Conservation (phyloP, 371 early-diverging fungal species). For the Saksenaea oblongispora region DNA sequence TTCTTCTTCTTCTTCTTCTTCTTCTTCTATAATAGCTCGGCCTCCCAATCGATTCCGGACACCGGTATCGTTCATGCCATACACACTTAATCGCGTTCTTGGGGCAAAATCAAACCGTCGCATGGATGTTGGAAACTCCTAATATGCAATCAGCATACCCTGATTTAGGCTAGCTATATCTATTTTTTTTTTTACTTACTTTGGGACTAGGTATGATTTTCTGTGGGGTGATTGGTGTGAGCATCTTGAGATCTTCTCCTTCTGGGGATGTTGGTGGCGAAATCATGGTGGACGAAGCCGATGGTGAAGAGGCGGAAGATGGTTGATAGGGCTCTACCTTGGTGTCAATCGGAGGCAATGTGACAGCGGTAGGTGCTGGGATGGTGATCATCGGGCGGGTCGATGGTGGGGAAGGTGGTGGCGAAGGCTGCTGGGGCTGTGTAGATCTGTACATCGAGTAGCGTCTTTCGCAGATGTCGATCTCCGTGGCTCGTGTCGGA, state of each 20-base stretch:
- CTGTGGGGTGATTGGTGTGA: neutral
- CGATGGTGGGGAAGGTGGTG: conserved; percentile 16
- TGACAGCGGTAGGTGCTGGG: neutral
- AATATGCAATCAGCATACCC: neutral
- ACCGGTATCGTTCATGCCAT: conserved; percentile 39
- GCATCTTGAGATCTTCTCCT: neutral
- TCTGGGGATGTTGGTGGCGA: conserved; percentile 1
- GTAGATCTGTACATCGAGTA: conserved; percentile 24
- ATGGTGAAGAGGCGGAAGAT: neutral
- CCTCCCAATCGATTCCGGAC: conserved; percentile 42
- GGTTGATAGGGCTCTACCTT: neutral
- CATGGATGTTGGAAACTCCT: neutral
- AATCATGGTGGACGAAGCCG: neutral
- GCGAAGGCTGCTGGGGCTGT: conserved; percentile 19
- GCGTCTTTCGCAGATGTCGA: conserved; percentile 30
- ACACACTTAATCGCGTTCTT: conserved; percentile 37
- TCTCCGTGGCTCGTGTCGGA: conserved; percentile 18
- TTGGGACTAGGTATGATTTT: neutral
- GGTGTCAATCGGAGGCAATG: neutral
- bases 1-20: conserved; percentile 70
- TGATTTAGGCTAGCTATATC: neutral
- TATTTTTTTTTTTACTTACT: neutral
- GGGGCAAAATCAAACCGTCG: conserved; percentile 36
- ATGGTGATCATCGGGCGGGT: neutral
- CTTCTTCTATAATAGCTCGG: conserved; percentile 68